These are phyloP conservation scores for Hypoxylon sp. DNA, from an alignment of 2,329 filamentous ascomycete species.

Conservation along the genomic window DNA sequence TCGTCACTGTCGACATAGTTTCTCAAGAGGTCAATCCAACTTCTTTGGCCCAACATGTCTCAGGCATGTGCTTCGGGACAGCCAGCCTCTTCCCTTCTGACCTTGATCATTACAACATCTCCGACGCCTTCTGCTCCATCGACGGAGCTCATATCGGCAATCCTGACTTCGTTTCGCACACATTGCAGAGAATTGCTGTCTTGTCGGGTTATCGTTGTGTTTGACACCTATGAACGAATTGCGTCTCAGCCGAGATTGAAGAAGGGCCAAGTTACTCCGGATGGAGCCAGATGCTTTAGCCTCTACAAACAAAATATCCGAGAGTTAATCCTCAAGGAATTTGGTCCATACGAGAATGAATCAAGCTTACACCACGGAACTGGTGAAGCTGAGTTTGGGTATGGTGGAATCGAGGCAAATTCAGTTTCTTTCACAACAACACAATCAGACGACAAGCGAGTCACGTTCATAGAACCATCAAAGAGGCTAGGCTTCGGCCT, in stretches of 20 bases:
- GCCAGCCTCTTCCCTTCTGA: conserved; percentile 47
- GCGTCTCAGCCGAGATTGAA: conserved; percentile 60
- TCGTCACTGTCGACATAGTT: not conserved
- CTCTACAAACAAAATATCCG: conserved; percentile 63
- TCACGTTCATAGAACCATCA: conserved; percentile 63
- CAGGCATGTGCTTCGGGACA: not conserved
- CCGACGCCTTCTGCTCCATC: conserved; percentile 66
- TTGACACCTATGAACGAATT: conserved; percentile 65
- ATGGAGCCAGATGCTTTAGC: conserved; percentile 57
- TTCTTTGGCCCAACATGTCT: conserved; percentile 19
- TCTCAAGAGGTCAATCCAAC: not conserved
- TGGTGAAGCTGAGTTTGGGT: conserved; percentile 63
- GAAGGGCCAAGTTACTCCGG: conserved; percentile 63
- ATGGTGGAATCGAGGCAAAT: conserved; percentile 52
- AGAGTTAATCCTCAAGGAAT: conserved; percentile 53
- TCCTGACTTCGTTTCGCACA: conserved; percentile 59
- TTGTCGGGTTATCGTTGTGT: conserved; percentile 63
- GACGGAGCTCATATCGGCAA: conserved; percentile 62
- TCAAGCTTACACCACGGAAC: conserved; percentile 28
- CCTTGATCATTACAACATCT: conserved; percentile 66
- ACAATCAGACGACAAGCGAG: conserved; percentile 51
- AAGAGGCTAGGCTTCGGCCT: conserved; percentile 65
- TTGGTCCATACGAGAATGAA: conserved; percentile 21
- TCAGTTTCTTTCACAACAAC: conserved; percentile 53
- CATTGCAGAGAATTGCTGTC: conserved; percentile 57